These are phyloP conservation scores for Penicillium sp. DNA, from an alignment of 2,329 filamentous ascomycete species.

Conservation along the genomic window DNA sequence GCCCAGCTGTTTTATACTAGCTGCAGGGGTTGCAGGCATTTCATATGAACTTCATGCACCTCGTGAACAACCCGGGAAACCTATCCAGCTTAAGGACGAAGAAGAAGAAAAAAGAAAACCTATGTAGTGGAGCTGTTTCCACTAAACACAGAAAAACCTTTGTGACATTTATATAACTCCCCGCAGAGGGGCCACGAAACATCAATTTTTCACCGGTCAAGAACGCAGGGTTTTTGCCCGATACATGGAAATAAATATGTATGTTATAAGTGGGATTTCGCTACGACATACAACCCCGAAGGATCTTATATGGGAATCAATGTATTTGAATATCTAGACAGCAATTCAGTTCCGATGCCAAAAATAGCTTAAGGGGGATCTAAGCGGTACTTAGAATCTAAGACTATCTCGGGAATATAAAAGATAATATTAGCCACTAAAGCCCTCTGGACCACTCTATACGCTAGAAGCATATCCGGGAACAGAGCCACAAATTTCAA, in stretches of 20 bases:
- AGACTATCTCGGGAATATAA: not conserved
- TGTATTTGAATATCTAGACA: not conserved
- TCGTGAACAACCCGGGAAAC: constrained; percentile 23
- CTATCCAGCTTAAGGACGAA: constrained; percentile 19
- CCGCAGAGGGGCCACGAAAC: constrained; percentile 23
- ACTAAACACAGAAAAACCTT: constrained; percentile 19
- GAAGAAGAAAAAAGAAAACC: constrained; percentile 14
- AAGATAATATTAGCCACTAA: not conserved
- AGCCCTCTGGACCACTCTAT: not conserved
- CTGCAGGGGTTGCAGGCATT: not conserved
- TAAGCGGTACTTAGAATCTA: not conserved
- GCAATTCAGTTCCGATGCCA: not conserved
- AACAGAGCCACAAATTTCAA: constrained; percentile 1
- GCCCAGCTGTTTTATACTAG: not conserved
- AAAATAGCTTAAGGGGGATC: not conserved
- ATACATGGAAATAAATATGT: constrained; percentile 3
- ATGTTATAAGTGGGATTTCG: not conserved
- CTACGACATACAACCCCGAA: not conserved
- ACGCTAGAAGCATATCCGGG: not conserved
- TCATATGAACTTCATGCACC: constrained; percentile 16
- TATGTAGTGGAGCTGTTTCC: constrained; percentile 19
- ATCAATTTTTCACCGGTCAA: constrained; percentile 20
- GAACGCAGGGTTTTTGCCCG: not conserved
- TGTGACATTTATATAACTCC: constrained; percentile 13
- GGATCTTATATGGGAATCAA: not conserved